These are phyloP conservation scores for Staphylotrichum longicolle DNA, from an alignment of 495 filamentous ascomycete species.

Conservation along the genomic window DNA sequence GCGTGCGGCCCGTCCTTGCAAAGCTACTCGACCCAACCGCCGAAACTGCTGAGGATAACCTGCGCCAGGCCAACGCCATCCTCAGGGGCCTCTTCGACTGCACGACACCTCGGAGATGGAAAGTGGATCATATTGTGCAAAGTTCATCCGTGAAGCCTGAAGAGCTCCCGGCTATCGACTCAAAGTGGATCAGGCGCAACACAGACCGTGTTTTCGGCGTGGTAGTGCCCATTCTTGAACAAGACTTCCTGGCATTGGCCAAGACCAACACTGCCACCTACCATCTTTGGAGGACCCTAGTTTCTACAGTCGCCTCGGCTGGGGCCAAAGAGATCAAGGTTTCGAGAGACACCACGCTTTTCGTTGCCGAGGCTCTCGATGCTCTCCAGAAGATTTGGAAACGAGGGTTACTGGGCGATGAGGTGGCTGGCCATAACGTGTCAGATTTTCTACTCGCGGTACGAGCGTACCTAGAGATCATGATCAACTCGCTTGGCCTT, in stretches of 20 bases:
- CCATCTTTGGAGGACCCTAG: constrained; percentile 66
- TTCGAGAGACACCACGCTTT: constrained; percentile 74
- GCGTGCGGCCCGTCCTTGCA: constrained; percentile 57
- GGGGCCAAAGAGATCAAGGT: constrained; percentile 89
- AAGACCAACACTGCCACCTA: constrained; percentile 48
- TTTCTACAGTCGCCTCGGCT: constrained; percentile 68
- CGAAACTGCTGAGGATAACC: constrained; percentile 35
- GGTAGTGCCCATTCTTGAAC: constrained; percentile 61
- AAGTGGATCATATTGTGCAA: constrained; percentile 64
- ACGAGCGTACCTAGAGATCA: constrained; percentile 56
- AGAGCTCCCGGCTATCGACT: constrained; percentile 75
- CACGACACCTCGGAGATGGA: constrained; percentile 65
- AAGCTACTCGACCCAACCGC: constrained; percentile 39
- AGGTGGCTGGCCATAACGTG: constrained; percentile 20
- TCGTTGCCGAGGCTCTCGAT: constrained; percentile 67
- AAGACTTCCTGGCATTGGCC: constrained; percentile 51
- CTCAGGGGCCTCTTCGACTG: constrained; percentile 68
- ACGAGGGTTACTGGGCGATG: constrained; percentile 30
- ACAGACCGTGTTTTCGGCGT: constrained; percentile 58
- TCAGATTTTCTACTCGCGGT: constrained; percentile 61
- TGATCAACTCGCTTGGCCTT: constrained; percentile 64
- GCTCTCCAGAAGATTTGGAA: constrained; percentile 67
- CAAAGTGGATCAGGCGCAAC: constrained; percentile 83
- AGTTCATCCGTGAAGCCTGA: constrained; percentile 55
- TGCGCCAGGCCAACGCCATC: constrained; percentile 58